Base-by-base conservation (phyloP, 2,329 filamentous ascomycete species). In the Aspergillus terreus region DNA sequence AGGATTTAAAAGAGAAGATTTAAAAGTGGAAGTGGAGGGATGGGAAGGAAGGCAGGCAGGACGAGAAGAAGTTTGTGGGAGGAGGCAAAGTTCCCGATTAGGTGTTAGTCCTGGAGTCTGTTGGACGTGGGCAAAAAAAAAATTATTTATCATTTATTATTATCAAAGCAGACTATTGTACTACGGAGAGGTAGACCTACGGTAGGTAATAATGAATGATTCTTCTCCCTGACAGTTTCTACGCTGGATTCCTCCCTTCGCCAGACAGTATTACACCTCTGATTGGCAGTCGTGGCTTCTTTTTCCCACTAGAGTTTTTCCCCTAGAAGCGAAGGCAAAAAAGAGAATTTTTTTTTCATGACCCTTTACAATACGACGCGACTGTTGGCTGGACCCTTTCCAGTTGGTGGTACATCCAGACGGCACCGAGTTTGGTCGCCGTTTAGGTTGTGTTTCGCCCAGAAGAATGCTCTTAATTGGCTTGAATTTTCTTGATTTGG, bases 61-160 rank as follows among this genome's bases (percentile, higher is more conserved):
- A 51, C 41, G 56, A 55, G 48, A 60, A 58, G 57, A 67, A 62
- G 63, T 59, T 60, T 66, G 54, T 56, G 54, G 53, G 48, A 51
- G 50, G 55, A 51, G 51, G 51, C 46, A 53, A 53, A 49, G 46
- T 42, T 30, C 25, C 46, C 42, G 46, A 49, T 19, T 53, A 33
- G 48, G 38, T 11, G 46, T 36, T 42, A 51, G 44, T 51, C 27
- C 36, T 47, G 41, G 17, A 35, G 40, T 35, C 27, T 44, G 27
- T 30, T 30, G 27, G 27, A 10, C 27, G 2, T 3, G 9, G 3
- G 3, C 10, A 11, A 30, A 30, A 30, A 11, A 27, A 27, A 27
- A 17, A 17, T 27, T 6, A 6, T 27, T 27, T 27, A 30, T 30
- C 7, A 30, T 30, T 9, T 30, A 30, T 30, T 30, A 30, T 30